A percentile compares a stretch with the other conserved stretches of the same genome.
phyloP scores from a whole-genome alignment of 352 stramenopile genomes.

The Achlya hypogyna region DNA sequence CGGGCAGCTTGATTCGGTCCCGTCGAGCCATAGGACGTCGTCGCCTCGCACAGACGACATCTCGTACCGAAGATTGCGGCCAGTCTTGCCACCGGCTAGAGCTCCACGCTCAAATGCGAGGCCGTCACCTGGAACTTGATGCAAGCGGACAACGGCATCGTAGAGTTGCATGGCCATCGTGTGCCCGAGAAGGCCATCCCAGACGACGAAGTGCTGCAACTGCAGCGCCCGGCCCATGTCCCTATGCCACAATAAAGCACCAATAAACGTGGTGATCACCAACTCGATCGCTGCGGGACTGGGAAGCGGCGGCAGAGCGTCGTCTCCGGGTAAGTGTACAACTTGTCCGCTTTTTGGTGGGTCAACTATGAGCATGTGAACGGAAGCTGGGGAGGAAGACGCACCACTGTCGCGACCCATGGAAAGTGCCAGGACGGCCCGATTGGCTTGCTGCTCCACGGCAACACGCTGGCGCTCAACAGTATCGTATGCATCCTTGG shows the following conservation, averaged over 20 bases:
- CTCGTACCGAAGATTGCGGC: conserved; percentile 36
- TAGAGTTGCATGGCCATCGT: conserved; percentile 13
- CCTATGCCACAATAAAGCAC: not conserved
- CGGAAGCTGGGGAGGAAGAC: not conserved
- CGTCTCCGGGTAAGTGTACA: conserved; percentile 11
- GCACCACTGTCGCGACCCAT: conserved; percentile 12
- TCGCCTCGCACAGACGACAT: conserved; percentile 41
- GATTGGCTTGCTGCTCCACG: conserved; percentile 29
- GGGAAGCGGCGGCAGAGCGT: conserved; percentile 26
- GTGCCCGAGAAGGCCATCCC: conserved; percentile 30
- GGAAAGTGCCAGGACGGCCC: conserved; percentile 29
- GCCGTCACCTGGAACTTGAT: conserved; percentile 7
- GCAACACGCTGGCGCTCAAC: conserved; percentile 24
- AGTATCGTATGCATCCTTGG: conserved; percentile 25
- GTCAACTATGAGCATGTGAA: not conserved
- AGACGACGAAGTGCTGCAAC: conserved; percentile 24
- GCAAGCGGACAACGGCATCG: conserved; percentile 23
- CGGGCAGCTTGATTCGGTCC: conserved; percentile 30
- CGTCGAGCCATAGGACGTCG: conserved; percentile 41
- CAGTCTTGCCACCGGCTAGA: conserved; percentile 36
- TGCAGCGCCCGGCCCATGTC: conserved; percentile 20
- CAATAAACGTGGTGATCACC: not conserved
- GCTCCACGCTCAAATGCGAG: conserved; percentile 28
- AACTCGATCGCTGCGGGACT: conserved; percentile 16
- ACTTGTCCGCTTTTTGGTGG: conserved; percentile 14